Evolutionary conservation across 805 yeast genomes (phyloP), one percentile per base, ranked within the genome.

Genomic region (Lipomyces yamanashiensis): DNA sequence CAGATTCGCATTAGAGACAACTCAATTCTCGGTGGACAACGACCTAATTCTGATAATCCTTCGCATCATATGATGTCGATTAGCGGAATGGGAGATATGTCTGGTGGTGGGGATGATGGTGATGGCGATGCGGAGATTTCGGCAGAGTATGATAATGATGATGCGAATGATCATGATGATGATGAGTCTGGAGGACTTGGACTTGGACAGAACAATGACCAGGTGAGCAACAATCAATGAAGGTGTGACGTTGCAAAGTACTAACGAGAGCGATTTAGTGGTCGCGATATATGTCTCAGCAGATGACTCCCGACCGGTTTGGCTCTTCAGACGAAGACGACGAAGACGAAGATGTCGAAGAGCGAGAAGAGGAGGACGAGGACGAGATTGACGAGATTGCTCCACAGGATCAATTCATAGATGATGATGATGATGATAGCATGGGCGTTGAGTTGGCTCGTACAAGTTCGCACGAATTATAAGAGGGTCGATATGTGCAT

Each of bases 1-100:
- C 96, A 90, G 71, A 91, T 96, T 1, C 83, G 99, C 69, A 96
- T 92, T 74, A 92, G 92, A 77, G 95, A 95, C 76, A 95, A 93
- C 75, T 92, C 97, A 10, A 88, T 93, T 39, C 81, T 95, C 49
- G 99, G 99, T 21, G 96, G 93, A n/a, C 84, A 80, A 57, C 81
- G 81, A 23, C 86, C 82, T 21, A 56, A 33, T 36, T 52, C 66
- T 28, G 68, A 63, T 36, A 56, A 59, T 13, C 64, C 61, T 1
- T 51, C 62, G 21, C 66, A 52, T 23, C 57, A 57, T n/a, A 21
- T 58, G 69, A 63, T 57, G 68, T 63, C 55, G 68, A 64, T 33
- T 71, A 67, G 40, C 71, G 70, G 37, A 71, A 69, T 23, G 74
- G 69, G 34, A 58, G 52, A 33, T 63, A 59, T 36, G 71, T 61